A percentile compares a stretch with the other conserved stretches of the same genome.
phyloP scores from a whole-genome alignment of 176 grass and related monocot species.

The Lolium rigidum region DNA sequence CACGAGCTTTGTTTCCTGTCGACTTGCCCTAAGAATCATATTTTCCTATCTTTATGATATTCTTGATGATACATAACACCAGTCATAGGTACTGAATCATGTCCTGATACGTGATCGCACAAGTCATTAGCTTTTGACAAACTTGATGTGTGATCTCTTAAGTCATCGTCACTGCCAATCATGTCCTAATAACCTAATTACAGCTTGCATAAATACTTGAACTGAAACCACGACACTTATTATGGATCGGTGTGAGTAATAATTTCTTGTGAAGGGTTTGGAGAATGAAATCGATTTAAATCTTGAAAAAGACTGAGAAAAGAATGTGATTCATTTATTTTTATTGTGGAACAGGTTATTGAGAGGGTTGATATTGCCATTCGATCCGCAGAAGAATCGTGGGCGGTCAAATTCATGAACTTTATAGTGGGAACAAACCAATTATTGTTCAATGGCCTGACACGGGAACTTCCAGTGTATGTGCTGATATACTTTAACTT shows the following conservation, averaged over 20 bases:
- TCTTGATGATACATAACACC: not conserved
- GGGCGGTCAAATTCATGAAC: slow-evolving; percentile 82
- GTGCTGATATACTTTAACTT: slow-evolving; percentile 29
- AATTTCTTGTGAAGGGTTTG: too few relatives aligned
- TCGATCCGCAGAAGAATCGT: slow-evolving; percentile 70
- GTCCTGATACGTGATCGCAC: not conserved
- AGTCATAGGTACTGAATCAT: not conserved
- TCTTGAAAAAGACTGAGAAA: not conserved
- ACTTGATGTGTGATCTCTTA: too few relatives aligned
- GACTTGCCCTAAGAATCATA: not conserved
- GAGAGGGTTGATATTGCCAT: slow-evolving; percentile 62
- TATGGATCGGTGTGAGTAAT: too few relatives aligned
- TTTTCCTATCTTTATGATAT: not conserved
- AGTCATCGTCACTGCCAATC: too few relatives aligned
- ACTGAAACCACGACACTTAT: too few relatives aligned
- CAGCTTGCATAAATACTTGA: not conserved
- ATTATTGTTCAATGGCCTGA: slow-evolving; percentile 78
- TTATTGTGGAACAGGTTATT: slow-evolving; percentile 57
- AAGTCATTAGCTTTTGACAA: not conserved
- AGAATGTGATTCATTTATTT: slow-evolving; percentile 3
- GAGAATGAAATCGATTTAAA: not conserved
- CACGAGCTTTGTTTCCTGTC: not conserved
- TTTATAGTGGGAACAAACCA: slow-evolving; percentile 81
- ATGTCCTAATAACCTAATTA: not conserved
- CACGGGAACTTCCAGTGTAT: slow-evolving; percentile 89